Evolutionary conservation across 78 protist genomes (phyloP), one percentile per base, ranked within the genome.

Genomic region (Dictyostelium brefeldianum): DNA sequence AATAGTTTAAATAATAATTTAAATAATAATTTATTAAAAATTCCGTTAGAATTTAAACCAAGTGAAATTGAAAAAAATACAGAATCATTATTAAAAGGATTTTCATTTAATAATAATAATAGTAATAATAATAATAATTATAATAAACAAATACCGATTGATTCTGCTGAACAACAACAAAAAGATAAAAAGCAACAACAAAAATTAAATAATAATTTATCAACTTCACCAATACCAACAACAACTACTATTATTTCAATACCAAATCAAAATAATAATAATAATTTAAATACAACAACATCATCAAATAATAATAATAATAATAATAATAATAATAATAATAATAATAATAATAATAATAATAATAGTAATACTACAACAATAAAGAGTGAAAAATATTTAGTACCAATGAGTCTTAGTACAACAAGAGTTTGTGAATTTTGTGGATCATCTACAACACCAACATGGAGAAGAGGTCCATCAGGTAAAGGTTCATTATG

Each of bases 381-480:
- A 1, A 74, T 41, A 20, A 74, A 22, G 27, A 17, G 25, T 18
- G 53, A 82, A 14, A 36, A 54, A 29, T 74, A 50, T 51, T 47
- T 31, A 11, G 14, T 53, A 27, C 48, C 75, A 67, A 67, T 67
- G 75, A 36, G 43, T 36, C 43, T 36, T 36, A 67, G 75, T 31
- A 41, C 75, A 57, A n/a, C 48, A 22, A 81, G 96, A 78, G 64
- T 83, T 57, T 92, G 96, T 41, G 96, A 92, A 65, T 92, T 92
- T 83, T 92, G 96, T 80, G 81, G 83, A 1, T 73, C 91, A 18
- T 41, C 70, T 4, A 50, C 54, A 53, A 92, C 96, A 9, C 96
- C 96, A 78, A 84, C 90, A 59, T 92, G 96, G 96, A 83, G 96
- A 83, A 48, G 96, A 51, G 96, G 96, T 77, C 96, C 96, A 77